Base-by-base conservation (phyloP, 805 yeast genomes). In the Yarrowia sp. region DNA sequence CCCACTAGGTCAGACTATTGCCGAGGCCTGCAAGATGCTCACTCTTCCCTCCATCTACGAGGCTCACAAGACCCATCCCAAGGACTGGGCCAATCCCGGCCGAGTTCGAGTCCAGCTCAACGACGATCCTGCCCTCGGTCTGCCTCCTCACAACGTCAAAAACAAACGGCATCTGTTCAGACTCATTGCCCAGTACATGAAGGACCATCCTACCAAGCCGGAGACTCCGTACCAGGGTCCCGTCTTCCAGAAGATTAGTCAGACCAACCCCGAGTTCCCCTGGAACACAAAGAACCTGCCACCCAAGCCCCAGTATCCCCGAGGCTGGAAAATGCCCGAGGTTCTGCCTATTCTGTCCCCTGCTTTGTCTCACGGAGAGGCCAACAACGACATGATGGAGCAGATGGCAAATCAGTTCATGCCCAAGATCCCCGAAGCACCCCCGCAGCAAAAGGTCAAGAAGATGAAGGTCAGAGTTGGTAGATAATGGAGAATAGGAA, bases 81-180 rank as follows among this genome's bases (percentile, higher is more conserved):
- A 92, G 75, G 98, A 93, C 76, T 95, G 88, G 82, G 96, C 98
- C 69, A 93, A 93, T 73, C 96, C 98, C 4, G 99, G 99, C n/a
- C 82, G 98, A 71, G 92, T 95, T 36, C 84, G 96, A 69, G 88
- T 92, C 22, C 78, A 85, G 49, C 69, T 90, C 43, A 87, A 85
- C 71, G 70, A 75, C 11, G 78, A 76, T 14, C 61, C 66, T 11
- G 56, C 56, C 14, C 54, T 64, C 2, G 71, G 51, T 74, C 62
- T 67, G 59, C 71, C 41, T 24, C 52, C 38, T 51, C 41, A 68
- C 33, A 49, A 26, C 36, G 61, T 78, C 40, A 75, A 75, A 63
- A 83, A 82, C 67, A 92, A 92, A 73, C 84, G 96, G 70, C 85
- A 84, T 54, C 75, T 93, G 52, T 78, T 89, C 74, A 79, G 79